Evolutionary conservation across 306 rosid genomes (phyloP).

Genomic region (Boehmeria nivea): DNA sequence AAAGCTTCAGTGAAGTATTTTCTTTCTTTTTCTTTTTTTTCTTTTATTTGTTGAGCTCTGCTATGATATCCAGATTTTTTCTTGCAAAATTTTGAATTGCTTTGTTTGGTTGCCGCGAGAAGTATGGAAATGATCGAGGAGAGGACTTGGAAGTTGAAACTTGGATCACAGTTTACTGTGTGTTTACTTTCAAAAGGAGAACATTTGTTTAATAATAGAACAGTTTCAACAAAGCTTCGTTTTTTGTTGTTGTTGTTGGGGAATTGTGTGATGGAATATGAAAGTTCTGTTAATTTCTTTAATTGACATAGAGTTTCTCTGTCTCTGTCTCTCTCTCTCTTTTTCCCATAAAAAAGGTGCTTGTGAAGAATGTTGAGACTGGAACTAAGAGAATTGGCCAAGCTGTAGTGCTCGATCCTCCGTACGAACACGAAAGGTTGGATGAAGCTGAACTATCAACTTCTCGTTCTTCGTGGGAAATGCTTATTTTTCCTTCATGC

Average conservation of each 20-base stretch:
- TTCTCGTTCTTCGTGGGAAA: constrained; percentile 27
- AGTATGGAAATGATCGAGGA: background rate
- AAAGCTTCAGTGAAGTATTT: background rate
- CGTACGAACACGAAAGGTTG: constrained; percentile 23
- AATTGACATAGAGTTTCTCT: background rate
- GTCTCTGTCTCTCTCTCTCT: no score
- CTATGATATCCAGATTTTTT: no score
- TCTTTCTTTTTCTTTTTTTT: background rate
- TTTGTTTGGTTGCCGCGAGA: constrained; percentile 6
- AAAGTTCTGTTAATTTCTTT: background rate
- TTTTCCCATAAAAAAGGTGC: constrained; percentile 37
- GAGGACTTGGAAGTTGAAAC: no score
- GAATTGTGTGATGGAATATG: no score
- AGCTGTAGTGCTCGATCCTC: constrained; percentile 74
- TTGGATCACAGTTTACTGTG: no score
- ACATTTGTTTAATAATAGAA: no score
- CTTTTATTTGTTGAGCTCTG: background rate
- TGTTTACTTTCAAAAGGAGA: no score
- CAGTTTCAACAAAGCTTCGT: no score
- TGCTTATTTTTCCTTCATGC: constrained; percentile 67
- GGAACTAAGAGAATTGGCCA: constrained; percentile 54
- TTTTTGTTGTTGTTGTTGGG: no score
- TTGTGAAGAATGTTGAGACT: constrained; percentile 60
- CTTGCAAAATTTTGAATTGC: no score
- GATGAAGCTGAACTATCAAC: constrained; percentile 22